A percentile compares a stretch with the other conserved stretches of the same genome.
These are phyloP conservation scores for Ilyonectria robusta DNA, from an alignment of 2,329 filamentous ascomycete species.

Conservation along the genomic window DNA sequence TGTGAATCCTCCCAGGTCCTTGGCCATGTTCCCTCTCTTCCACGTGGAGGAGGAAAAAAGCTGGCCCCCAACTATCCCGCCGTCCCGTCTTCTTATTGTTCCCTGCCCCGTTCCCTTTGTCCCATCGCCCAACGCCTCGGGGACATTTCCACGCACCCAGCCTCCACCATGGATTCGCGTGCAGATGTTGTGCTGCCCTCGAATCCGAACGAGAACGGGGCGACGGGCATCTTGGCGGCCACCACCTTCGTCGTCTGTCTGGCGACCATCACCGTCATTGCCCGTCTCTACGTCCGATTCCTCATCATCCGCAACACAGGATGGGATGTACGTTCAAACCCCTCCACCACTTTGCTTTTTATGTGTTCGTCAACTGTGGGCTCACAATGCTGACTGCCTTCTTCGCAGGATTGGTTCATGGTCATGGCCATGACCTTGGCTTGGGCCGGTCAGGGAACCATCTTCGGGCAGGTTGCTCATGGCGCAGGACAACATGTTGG, in stretches of 20 bases:
- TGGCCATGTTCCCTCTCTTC: not conserved
- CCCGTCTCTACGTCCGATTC: conserved; percentile 63
- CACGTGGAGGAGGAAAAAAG: conserved; percentile 8
- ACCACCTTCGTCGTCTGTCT: conserved; percentile 55
- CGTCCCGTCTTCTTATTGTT: conserved; percentile 34
- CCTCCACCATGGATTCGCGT: conserved; percentile 36
- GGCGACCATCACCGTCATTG: conserved; percentile 55
- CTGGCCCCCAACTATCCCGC: conserved; percentile 5
- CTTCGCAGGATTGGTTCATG: conserved; percentile 50
- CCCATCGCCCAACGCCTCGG: conserved; percentile 24
- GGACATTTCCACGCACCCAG: conserved; percentile 23
- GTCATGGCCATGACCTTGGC: conserved; percentile 48
- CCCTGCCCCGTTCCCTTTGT: conserved; percentile 13
- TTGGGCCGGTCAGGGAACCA: conserved; percentile 55
- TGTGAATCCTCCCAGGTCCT: not conserved
- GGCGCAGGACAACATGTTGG: conserved; percentile 63
- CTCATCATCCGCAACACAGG: conserved; percentile 63
- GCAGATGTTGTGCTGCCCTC: conserved; percentile 39
- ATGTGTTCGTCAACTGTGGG: not conserved
- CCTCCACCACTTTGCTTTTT: not conserved
- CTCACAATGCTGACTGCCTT: not conserved
- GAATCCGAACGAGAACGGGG: conserved; percentile 54
- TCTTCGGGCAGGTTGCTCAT: conserved; percentile 57
- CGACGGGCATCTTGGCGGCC: conserved; percentile 56
- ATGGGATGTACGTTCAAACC: conserved; percentile 56